These are phyloP conservation scores for Loxodes magnus DNA, from an alignment of 73 alveolate species.

Conservation along the genomic window DNA sequence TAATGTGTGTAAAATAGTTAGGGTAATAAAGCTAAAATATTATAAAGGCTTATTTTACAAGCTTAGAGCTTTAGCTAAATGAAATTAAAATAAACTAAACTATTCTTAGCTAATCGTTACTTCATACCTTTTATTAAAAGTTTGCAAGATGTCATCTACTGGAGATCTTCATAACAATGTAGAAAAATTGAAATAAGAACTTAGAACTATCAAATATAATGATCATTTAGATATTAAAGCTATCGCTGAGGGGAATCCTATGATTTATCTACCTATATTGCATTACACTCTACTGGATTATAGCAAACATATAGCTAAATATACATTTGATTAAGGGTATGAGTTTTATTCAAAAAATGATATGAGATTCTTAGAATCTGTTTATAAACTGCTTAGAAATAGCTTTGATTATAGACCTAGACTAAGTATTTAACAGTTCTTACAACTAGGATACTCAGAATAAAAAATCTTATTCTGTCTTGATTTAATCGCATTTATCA, in stretches of 20 bases:
- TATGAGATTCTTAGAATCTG: constrained; percentile 35
- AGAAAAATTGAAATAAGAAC: constrained; percentile 22
- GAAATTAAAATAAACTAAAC: no score
- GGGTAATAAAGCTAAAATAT: no score
- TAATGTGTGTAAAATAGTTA: no score
- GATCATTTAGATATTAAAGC: constrained; percentile 3
- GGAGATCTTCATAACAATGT: constrained; percentile 30
- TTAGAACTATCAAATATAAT: constrained; percentile 25
- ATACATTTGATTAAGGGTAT: constrained; percentile 29
- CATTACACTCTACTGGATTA: constrained; percentile 29
- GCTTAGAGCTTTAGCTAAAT: no score
- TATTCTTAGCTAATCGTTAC: no score
- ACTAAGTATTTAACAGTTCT: constrained; percentile 24
- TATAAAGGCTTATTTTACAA: no score
- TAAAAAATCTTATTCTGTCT: constrained; percentile 20
- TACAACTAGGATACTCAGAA: constrained; percentile 35
- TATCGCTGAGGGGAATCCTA: constrained; percentile 28
- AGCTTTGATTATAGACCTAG: constrained; percentile 28
- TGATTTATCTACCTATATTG: constrained; percentile 31
- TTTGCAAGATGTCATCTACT: no score
- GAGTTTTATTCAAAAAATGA: constrained; percentile 40
- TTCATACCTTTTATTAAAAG: no score
- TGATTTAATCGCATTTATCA: constrained; percentile 22
- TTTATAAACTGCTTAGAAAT: constrained; percentile 22
- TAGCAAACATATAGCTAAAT: constrained; percentile 20